A percentile compares a stretch with the other conserved stretches of the same genome.
These are phyloP conservation scores for Hymenotorrendiella dingleyae DNA, from an alignment of 2,329 filamentous ascomycete species.

Conservation along the genomic window DNA sequence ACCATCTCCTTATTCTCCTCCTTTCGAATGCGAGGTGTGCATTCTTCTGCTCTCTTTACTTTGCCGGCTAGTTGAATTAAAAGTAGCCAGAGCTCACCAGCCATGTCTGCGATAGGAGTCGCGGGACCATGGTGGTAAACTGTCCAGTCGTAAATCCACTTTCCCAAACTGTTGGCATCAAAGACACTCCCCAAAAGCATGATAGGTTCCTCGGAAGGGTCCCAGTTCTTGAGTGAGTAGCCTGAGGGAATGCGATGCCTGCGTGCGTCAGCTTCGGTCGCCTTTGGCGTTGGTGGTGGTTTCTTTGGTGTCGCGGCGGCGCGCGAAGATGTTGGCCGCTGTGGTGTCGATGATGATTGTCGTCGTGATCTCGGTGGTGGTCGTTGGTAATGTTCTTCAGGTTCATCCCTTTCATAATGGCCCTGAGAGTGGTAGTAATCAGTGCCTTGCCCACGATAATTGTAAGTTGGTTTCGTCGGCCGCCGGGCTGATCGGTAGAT, in stretches of 20 bases:
- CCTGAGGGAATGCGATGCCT: slow-evolving; percentile 75
- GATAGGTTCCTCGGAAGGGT: slow-evolving; percentile 88
- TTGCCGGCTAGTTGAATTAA: slow-evolving; percentile 92
- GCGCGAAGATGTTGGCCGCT: slow-evolving; percentile 24
- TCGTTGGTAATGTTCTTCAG: slow-evolving; percentile 23
- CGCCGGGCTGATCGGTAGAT: slow-evolving; percentile 24
- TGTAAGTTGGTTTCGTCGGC: slow-evolving; percentile 26
- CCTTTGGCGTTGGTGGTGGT: slow-evolving; percentile 37
- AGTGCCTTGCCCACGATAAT: slow-evolving; percentile 33
- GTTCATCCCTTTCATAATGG: slow-evolving; percentile 29
- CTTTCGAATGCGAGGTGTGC: slow-evolving; percentile 63
- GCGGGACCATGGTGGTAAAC: slow-evolving; percentile 80
- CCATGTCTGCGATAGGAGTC: slow-evolving; percentile 82
- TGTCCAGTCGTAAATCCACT: slow-evolving; percentile 99
- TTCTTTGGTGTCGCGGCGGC: slow-evolving; percentile 25
- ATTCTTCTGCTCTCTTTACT: slow-evolving; percentile 83
- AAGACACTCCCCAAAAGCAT: slow-evolving; percentile 93
- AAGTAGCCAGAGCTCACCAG: slow-evolving; percentile 90
- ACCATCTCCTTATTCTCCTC: slow-evolving; percentile 73
- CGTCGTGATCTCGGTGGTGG: slow-evolving; percentile 25
- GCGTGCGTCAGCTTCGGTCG: slow-evolving; percentile 54
- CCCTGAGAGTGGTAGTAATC: slow-evolving; percentile 31
- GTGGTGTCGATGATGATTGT: slow-evolving; percentile 27
- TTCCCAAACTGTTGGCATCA: slow-evolving; percentile 93
- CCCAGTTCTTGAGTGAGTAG: slow-evolving; percentile 98